Percentiles rank a stretch among this genome's conserved stretches.
Evolutionary conservation across 495 filamentous ascomycete species (phyloP).

Genomic region (Filosporella fistucella): DNA sequence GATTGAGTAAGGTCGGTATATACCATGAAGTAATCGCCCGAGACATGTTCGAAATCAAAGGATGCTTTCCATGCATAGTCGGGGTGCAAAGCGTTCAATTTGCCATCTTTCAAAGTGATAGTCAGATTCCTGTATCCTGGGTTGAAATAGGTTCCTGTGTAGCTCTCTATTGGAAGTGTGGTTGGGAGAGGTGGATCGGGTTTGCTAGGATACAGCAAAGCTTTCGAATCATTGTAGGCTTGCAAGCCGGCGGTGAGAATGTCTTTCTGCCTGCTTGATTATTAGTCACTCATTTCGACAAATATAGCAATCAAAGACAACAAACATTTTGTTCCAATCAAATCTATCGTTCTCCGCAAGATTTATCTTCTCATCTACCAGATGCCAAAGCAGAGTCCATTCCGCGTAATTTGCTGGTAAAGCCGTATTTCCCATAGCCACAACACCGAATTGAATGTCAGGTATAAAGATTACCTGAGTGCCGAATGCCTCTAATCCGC

Average conservation of each 20-base stretch:
- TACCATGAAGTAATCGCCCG: conserved; percentile 31
- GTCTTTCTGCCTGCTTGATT: too few species aligned
- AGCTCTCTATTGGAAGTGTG: conserved; percentile 27
- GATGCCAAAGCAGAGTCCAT: conserved; percentile 28
- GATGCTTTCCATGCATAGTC: conserved; percentile 27
- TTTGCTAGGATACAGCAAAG: conserved; percentile 28
- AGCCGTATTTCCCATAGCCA: conserved; percentile 40
- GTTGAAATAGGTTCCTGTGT: conserved; percentile 38
- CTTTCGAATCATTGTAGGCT: conserved; percentile 24
- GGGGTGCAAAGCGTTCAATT: conserved; percentile 22
- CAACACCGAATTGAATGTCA: conserved; percentile 37
- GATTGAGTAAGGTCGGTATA: conserved; percentile 19
- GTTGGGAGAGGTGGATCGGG: conserved; percentile 26
- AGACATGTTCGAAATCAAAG: conserved; percentile 28
- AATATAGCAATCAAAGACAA: too few species aligned
- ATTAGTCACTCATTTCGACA: too few species aligned
- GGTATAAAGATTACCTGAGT: conserved; percentile 43
- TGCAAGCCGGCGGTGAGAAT: too few species aligned
- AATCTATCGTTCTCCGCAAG: conserved; percentile 26
- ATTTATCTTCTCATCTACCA: conserved; percentile 37
- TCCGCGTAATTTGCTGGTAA: conserved; percentile 26
- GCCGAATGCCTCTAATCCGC: conserved; percentile 40
- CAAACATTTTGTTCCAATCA: conserved; percentile 25
- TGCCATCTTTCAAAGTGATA: conserved; percentile 18
- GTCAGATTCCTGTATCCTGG: conserved; percentile 36